Percentiles rank a stretch among this genome's conserved stretches.
Evolutionary conservation across 371 early-diverging fungal species (phyloP).

Genomic region (Mucor lusitanicus): DNA sequence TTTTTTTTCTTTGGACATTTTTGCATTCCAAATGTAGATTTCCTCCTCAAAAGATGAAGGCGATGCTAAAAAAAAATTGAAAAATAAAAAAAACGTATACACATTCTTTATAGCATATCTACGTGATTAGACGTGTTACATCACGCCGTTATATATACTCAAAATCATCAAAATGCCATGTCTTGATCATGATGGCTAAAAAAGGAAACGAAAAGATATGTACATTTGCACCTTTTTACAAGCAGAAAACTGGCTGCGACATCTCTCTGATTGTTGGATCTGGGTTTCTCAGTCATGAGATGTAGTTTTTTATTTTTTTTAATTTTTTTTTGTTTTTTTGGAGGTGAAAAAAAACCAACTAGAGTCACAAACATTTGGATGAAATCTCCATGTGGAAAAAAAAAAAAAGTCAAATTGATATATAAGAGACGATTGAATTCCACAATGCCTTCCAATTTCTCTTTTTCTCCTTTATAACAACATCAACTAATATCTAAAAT

Average conservation of each 20-base stretch:
- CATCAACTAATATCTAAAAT: constrained; percentile 2
- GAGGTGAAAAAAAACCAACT: neutral
- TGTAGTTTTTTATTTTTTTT: neutral
- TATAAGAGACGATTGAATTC: neutral
- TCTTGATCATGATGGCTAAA: neutral
- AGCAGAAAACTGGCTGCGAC: neutral
- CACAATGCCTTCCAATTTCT: constrained; percentile 1
- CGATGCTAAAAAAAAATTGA: neutral
- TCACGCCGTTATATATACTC: neutral
- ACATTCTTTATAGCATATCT: neutral
- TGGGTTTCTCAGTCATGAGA: neutral
- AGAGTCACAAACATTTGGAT: neutral
- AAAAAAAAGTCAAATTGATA: neutral
- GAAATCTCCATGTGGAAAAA: neutral
- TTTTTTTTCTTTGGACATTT: constrained; percentile 1
- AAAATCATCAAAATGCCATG: neutral
- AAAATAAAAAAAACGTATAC: neutral
- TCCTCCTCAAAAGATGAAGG: neutral
- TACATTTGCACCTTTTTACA: neutral
- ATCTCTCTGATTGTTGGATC: neutral
- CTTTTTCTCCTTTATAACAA: constrained; percentile 15
- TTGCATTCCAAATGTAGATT: neutral
- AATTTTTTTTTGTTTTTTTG: neutral
- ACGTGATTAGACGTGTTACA: neutral
- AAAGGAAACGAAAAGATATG: neutral